Evolutionary conservation across 345 rosid genomes (phyloP).

Genomic region (Moricandia moricandioides): DNA sequence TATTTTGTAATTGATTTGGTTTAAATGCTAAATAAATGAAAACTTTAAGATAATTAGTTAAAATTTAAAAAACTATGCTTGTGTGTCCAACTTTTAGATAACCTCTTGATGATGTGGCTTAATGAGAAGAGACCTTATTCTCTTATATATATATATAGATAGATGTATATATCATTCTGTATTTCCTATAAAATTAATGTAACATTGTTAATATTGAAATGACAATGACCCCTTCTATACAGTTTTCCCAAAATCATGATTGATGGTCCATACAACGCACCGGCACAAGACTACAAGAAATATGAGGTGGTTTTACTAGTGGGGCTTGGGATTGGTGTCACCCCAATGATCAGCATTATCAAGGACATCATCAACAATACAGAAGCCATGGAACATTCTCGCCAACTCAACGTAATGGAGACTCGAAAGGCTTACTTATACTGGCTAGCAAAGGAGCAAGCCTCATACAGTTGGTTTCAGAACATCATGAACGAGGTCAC

Average conservation of each 20-base stretch:
- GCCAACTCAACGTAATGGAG: conserved; percentile 30
- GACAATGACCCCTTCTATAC: not conserved
- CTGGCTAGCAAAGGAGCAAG: conserved; percentile 80
- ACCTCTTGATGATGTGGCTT: no score
- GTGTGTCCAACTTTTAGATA: no score
- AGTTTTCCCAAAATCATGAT: conserved; percentile 53
- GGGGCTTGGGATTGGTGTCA: conserved; percentile 77
- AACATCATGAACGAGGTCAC: conserved; percentile 45
- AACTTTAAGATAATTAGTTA: no score
- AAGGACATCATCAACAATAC: conserved; percentile 69
- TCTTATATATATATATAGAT: no score
- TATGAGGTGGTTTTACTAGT: conserved; percentile 64
- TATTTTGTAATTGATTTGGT: no score
- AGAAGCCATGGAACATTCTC: conserved; percentile 35
- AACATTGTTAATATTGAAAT: not conserved
- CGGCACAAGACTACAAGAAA: conserved; percentile 75
- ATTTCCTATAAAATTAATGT: no score
- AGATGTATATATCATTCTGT: no score
- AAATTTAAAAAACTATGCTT: no score
- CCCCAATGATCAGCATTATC: conserved; percentile 82
- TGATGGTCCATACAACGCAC: conserved; percentile 84
- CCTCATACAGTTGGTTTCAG: conserved; percentile 75
- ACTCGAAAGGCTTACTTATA: conserved; percentile 67
- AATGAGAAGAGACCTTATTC: no score
- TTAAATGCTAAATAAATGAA: no score